Base-by-base conservation (phyloP, 169 alveolate genomes). In the Cryptosporidium tyzzeri region DNA sequence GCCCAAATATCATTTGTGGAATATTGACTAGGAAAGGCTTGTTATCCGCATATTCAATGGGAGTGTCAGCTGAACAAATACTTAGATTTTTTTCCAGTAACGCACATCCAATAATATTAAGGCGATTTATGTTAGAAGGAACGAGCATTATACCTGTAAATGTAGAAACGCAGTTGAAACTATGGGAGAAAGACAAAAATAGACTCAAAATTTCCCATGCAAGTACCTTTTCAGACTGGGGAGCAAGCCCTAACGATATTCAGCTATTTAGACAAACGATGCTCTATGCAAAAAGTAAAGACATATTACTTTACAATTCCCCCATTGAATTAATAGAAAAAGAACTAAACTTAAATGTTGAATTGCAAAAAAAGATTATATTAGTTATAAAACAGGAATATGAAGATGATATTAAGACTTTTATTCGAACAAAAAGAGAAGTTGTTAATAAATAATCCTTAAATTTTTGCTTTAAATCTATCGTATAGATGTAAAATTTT, bases 131-230 rank as follows among this genome's bases (percentile, higher is more conserved):
- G 35, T 45, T 71, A n/a, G 26, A 41, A 37, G 92, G 94, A 41
- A 85, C 86, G 39, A 84, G 91, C 23, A 41, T 92, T 33, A 85
- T 95, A 48, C 98, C 98, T 35, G 93, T 93, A 26, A 95, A 94
- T 85, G 98, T 95, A 51, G 91, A 91, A 48, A 93, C 95, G 3
- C 98, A 95, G 85, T 85, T 95, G 21, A 94, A 93, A 39, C 91
- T 95, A 93, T 95, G 98, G 98, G 97, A 95, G 75, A 92, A 94
- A 12, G 98, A 95, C 73, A 91, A 96, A 58, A 93, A 94, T 86
- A 91, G 98, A 26, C 85, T 95, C 45, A 91, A 61, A 16, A 80
- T 80, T n/a, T 58, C 65, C 12, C 31, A 35, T 10, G 41, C 75
- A n/a, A 44, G 69, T 41, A 45, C 59, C 31, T 80, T 80, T 29